Evolutionary conservation across 805 yeast species (phyloP), one percentile per base, ranked within the genome.

Genomic region (Candida taoyuanica): DNA sequence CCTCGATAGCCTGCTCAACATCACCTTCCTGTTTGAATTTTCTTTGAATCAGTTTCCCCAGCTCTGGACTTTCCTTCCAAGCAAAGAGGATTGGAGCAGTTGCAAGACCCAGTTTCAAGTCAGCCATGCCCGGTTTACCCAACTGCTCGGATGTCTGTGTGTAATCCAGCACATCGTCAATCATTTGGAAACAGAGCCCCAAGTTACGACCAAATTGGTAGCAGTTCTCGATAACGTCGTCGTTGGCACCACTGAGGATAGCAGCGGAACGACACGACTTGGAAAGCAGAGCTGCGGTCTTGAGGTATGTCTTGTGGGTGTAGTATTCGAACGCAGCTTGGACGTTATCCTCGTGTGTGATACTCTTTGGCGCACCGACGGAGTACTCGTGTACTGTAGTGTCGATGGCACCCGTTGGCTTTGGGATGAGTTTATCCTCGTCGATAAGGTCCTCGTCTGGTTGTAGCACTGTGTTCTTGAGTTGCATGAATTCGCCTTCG

Each of bases 401-500:
- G 3, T 83, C 81, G 1, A 81, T 76, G 42, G 69, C 76, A 3
- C 85, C 85, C 0, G 85, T 75, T 28, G 81, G 73, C 12, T 53
- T 49, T 5, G 87, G 87, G 46, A 62, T 73, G 53, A 32, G 54
- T 34, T 61, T 52, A 35, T 67, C 73, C 39, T 65, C 74, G 45
- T 74, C 85, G 41, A 70, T 65, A 16, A 69, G 60, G 31, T 62
- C 58, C 23, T 67, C 56, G 35, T 70, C 56, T 24, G 75, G 76
- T 43, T 69, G 74, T 29, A 83, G 65, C 7, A 89, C 93, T 0
- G 96, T 87, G 63, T 93, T 93, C 52, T 91, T 89, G 68, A 93
- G 74, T 65, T 93, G 98, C 98, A 93, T 93, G 60, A 93, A 91
- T 65, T 93, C 98, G 35, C 98, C 98, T 65, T 93, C 98, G 1